Percentiles rank a stretch among this genome's conserved stretches.
These are phyloP conservation scores for Ustilago vetiveriae DNA, from an alignment of 1,284 basidiomycete genomes.

Conservation along the genomic window DNA sequence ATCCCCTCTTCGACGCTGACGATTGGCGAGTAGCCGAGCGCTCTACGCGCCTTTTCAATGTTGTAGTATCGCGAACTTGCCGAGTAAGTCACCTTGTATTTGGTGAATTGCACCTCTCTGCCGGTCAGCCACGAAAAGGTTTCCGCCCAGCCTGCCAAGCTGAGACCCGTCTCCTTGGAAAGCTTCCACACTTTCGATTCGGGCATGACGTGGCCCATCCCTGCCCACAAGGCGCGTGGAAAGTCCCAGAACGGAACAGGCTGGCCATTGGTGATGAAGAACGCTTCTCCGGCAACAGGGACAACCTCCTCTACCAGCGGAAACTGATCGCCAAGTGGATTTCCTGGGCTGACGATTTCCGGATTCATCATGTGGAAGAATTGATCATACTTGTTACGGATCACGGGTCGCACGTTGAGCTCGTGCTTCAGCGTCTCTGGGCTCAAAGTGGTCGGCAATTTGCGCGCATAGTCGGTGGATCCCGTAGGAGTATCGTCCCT, in stretches of 20 bases:
- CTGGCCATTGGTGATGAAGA: slow-evolving; percentile 98
- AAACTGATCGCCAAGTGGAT: slow-evolving; percentile 44
- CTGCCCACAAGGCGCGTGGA: slow-evolving; percentile 83
- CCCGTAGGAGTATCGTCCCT: slow-evolving; percentile 52
- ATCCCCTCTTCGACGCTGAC: slow-evolving; percentile 90
- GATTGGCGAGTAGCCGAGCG: slow-evolving; percentile 91
- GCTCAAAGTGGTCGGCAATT: slow-evolving; percentile 46
- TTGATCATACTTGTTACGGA: slow-evolving; percentile 76
- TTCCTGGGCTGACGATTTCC: slow-evolving; percentile 47
- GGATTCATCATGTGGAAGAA: slow-evolving; percentile 68
- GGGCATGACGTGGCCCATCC: slow-evolving; percentile 50
- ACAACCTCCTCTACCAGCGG: slow-evolving; percentile 70
- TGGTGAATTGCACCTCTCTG: slow-evolving; percentile 88
- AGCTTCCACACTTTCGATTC: slow-evolving; percentile 52
- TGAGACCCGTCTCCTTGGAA: slow-evolving; percentile 49
- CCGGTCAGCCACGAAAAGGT: slow-evolving; percentile 79
- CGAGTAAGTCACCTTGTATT: slow-evolving; percentile 80
- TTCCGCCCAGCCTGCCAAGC: slow-evolving; percentile 71
- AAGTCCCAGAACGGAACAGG: slow-evolving; percentile 98
- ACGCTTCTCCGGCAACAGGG: slow-evolving; percentile 88
- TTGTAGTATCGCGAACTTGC: slow-evolving; percentile 82
- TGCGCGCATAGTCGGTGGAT: slow-evolving; percentile 60
- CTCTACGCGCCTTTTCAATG: slow-evolving; percentile 90
- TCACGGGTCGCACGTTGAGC: slow-evolving; percentile 71
- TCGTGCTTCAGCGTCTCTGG: slow-evolving; percentile 72